Evolutionary conservation across 768 basidiomycete genomes (phyloP), one percentile per base, ranked within the genome.

Genomic region (Mycena filopes): DNA sequence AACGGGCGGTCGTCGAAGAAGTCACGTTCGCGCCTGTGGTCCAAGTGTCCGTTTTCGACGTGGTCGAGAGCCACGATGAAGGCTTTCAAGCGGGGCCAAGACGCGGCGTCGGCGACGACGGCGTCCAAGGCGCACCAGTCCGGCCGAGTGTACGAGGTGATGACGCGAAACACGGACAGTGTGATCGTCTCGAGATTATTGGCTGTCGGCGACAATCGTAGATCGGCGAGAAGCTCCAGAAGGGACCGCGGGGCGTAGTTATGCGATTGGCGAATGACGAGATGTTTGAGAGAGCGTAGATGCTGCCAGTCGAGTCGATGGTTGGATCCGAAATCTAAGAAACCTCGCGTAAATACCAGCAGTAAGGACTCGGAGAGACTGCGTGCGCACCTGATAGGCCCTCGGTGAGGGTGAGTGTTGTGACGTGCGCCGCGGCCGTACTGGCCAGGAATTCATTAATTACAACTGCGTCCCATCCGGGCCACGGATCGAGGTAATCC

Each of bases 241-340:
- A 53, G 31, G 15, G 50, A n/a, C 20, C 31, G 29, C 3, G 50
- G 50, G 13, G 50, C 50, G 13, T 7, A 40, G n/a, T 2, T 40
- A 33, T 53, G 4, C 36, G 50, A 36, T 33, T 53, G 21, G 21
- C 38, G 33, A 21, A 53, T 53, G 6, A 21, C 26, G 12, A 53
- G 20, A 33, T 53, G 50, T 33, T 53, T 53, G 26, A 53, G 31
- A 53, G n/a, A 33, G 5, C 33, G 50, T 15, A 53, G 50, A 53
- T 20, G 31, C 11, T 53, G 31, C 10, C 33, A 21, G n/a, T n/a
- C n/a, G n/a, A n/a, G n/a, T n/a, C n/a, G n/a, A n/a, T n/a, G n/a
- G 28, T 53, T 23, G 33, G 50, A 33, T n/a, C n/a, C 50, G 50
- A 12, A 48, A 29, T 28, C 23, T 15, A 28, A 15, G 23, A 28